A percentile compares a stretch with the other conserved stretches of the same genome.
These are phyloP conservation scores for Bombardia bombarda DNA, from an alignment of 495 filamentous ascomycete genomes.

Conservation along the genomic window DNA sequence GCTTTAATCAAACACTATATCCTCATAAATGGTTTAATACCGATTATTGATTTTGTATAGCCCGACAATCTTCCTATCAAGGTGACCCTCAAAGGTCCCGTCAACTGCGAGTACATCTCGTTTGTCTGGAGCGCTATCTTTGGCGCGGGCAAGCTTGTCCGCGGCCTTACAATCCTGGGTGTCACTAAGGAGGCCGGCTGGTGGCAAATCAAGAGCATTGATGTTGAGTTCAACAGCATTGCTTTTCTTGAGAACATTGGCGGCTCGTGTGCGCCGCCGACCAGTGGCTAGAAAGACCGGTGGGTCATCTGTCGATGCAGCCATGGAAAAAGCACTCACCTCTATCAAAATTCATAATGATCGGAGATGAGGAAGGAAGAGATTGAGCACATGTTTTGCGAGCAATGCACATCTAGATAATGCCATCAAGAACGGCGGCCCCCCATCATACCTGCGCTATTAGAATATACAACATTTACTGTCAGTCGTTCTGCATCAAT, in stretches of 20 bases:
- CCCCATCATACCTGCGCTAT: no score
- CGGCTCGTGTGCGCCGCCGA: no score
- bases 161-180: slow-evolving; percentile 21
- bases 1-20: neutral
- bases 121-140: slow-evolving; percentile 22
- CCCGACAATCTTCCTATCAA: slow-evolving; percentile 14
- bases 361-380: no score
- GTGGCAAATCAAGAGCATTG: slow-evolving; percentile 23
- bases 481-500: no score
- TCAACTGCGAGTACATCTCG: slow-evolving; percentile 17
- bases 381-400: no score
- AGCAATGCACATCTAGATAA: no score
- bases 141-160: slow-evolving; percentile 6
- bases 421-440: no score
- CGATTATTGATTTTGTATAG: neutral
- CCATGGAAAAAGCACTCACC: no score
- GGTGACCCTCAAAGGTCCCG: slow-evolving; percentile 7
- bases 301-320: no score
- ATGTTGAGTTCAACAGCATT: slow-evolving; percentile 26
- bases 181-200: slow-evolving; percentile 3
- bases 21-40: neutral
- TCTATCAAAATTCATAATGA: no score
- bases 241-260: slow-evolving; percentile 19
- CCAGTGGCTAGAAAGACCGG: no score
- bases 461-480: no score